Conservation (phyloP, 1,284 basidiomycete species). For the Austroboletus novae-zelandiae region DNA sequence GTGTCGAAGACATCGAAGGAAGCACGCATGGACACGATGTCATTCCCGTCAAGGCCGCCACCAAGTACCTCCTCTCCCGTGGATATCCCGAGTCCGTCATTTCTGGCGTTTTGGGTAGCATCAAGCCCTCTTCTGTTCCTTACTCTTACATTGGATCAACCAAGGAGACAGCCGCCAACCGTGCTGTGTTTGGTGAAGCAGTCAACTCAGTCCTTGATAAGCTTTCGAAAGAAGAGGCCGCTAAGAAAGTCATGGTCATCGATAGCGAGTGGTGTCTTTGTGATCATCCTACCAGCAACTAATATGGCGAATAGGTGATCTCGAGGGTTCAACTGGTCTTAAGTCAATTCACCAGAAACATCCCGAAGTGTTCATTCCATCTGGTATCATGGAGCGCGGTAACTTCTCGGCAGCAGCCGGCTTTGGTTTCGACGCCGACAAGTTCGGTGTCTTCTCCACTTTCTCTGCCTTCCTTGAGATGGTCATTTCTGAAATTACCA, state of each 20-base stretch:
- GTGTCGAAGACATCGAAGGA: constrained; percentile 76
- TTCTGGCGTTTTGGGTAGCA: constrained; percentile 56
- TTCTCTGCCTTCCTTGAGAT: constrained; percentile 90
- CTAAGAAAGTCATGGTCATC: constrained; percentile 81
- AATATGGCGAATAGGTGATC: constrained; percentile 49
- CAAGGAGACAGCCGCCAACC: constrained; percentile 74
- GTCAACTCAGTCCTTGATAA: constrained; percentile 75
- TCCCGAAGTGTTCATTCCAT: constrained; percentile 80
- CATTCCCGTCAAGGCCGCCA: constrained; percentile 72
- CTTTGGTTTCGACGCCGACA: constrained; percentile 74
- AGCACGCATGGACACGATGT: constrained; percentile 80
- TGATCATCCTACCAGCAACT: neutral
- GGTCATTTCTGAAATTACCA: constrained; percentile 84
- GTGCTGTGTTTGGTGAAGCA: constrained; percentile 80
- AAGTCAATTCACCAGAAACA: constrained; percentile 85
- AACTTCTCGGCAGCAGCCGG: constrained; percentile 85
- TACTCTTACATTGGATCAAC: constrained; percentile 68
- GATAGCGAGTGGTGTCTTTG: constrained; percentile 56
- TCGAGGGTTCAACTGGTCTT: constrained; percentile 84
- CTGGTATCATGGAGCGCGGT: constrained; percentile 81
- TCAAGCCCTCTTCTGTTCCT: constrained; percentile 56
- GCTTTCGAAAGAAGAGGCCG: constrained; percentile 71
- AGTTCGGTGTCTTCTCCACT: constrained; percentile 81
- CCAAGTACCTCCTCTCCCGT: constrained; percentile 66
- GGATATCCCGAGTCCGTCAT: constrained; percentile 56